Percentiles rank a stretch among this genome's conserved stretches.
These are phyloP conservation scores for Calycina herbarum DNA, from an alignment of 2,329 filamentous ascomycete genomes.

Conservation along the genomic window DNA sequence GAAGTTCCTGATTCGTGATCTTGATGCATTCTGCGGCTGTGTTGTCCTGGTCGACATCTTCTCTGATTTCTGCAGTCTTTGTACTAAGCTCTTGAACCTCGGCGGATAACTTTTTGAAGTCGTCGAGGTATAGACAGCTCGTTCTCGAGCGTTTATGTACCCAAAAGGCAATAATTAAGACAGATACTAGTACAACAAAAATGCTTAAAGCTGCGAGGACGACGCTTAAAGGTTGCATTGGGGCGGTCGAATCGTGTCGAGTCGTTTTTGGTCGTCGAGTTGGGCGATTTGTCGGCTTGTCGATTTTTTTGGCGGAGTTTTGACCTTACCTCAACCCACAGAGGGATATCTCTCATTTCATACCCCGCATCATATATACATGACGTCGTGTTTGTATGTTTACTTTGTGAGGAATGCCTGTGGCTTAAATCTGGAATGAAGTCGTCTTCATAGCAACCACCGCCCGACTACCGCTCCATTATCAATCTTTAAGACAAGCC, in stretches of 20 bases:
- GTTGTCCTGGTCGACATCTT: conserved; percentile 18
- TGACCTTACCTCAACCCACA: background rate
- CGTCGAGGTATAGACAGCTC: conserved; percentile 20
- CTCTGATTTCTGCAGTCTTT: conserved; percentile 19
- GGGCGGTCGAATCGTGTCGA: conserved; percentile 6
- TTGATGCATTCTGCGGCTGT: conserved; percentile 16
- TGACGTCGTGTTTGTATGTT: background rate
- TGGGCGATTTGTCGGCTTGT: background rate
- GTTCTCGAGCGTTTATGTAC: conserved; percentile 11
- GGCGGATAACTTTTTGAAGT: conserved; percentile 19
- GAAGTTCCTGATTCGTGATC: conserved; percentile 16
- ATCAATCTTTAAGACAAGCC: background rate
- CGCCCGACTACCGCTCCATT: background rate
- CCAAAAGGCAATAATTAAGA: conserved; percentile 10
- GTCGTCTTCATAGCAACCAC: background rate
- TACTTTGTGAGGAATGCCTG: conserved; percentile 2
- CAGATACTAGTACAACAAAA: conserved; percentile 13
- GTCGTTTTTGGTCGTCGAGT: background rate
- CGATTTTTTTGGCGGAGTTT: background rate
- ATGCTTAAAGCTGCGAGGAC: conserved; percentile 17
- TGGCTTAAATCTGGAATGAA: background rate
- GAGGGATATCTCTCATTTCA: background rate
- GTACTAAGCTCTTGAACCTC: conserved; percentile 18
- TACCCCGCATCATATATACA: background rate
- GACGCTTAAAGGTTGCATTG: conserved; percentile 16